Conservation (phyloP, 495 filamentous ascomycete genomes). For the Aspergillus diversus region DNA sequence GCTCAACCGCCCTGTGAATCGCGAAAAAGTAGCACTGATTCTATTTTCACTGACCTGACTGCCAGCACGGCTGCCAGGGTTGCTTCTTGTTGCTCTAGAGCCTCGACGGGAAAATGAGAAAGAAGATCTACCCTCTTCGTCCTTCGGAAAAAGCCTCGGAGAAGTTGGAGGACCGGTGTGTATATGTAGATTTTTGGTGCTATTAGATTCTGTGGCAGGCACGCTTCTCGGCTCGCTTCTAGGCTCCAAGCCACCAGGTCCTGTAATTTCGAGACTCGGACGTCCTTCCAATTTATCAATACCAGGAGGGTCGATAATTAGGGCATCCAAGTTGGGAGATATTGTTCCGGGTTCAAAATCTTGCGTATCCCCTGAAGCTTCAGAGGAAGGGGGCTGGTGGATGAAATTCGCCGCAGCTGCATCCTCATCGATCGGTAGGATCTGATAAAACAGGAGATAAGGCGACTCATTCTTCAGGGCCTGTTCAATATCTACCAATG, state of each 20-base stretch:
- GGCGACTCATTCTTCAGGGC: slow-evolving; percentile 82
- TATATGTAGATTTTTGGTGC: slow-evolving; percentile 35
- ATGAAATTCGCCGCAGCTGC: slow-evolving; percentile 54
- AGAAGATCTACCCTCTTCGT: slow-evolving; percentile 54
- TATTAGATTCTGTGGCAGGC: slow-evolving; percentile 19
- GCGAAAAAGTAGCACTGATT: slow-evolving; percentile 67
- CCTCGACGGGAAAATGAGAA: slow-evolving; percentile 60
- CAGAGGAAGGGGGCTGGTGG: slow-evolving; percentile 60
- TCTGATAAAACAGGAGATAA: slow-evolving; percentile 94
- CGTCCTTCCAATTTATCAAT: slow-evolving; percentile 36
- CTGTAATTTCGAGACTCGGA: slow-evolving; percentile 50
- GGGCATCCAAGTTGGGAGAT: slow-evolving; percentile 22
- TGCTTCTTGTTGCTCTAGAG: slow-evolving; percentile 57
- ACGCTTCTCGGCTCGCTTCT: neutral
- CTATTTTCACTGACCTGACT: slow-evolving; percentile 70
- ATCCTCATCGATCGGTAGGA: slow-evolving; percentile 79
- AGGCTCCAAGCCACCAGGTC: slow-evolving; percentile 26
- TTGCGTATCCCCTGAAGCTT: slow-evolving; percentile 48
- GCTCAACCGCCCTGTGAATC: slow-evolving; percentile 60
- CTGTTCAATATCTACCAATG: slow-evolving; percentile 75
- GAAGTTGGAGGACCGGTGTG: slow-evolving; percentile 52
- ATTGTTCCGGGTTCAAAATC: slow-evolving; percentile 33
- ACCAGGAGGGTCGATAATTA: slow-evolving; percentile 20
- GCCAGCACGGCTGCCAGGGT: slow-evolving; percentile 65
- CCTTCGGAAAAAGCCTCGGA: slow-evolving; percentile 47